Evolutionary conservation across 345 rosid genomes (phyloP), one percentile per base, ranked within the genome.

Genomic region (Raphanus raphanistrum): DNA sequence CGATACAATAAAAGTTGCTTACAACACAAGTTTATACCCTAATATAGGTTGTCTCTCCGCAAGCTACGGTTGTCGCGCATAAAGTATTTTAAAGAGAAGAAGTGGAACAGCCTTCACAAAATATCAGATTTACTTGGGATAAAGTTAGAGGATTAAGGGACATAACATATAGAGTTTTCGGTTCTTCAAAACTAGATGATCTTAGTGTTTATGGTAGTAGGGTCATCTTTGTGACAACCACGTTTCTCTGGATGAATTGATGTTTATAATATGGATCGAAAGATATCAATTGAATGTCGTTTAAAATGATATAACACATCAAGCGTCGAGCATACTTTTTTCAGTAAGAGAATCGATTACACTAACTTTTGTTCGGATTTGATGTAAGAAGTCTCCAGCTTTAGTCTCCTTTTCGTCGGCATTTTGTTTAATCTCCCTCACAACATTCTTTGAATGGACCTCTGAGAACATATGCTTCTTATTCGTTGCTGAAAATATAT

Each of bases 81-180:
- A 9, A 31, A 63, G 72, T 78, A 16, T 43, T 72, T 59, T 55
- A 54, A 50, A 63, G 50, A 63, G 5, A 21, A 77, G 21, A 55
- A 55, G 29, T 29, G 1, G 0, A 64, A 13, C n/a, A 43, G n/a
- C 41, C 60, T 26, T 36, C 71, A 57, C n/a, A 62, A 68, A 48
- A 67, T 26, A 68, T 54, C 32, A 33, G 12, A 65, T 38, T 50
- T 8, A 17, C 15, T 1, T 28, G 25, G 6, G 57, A 73, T 12
- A 70, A 11, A 26, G 48, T 69, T 59, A 66, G 29, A 63, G n/a
- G 5, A 50, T 21, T 48, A 33, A 17, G 52, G 52, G 66, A 88
- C 89, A 89, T 90, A 95, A 72, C 97, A 91, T 75, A 92, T 84
- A 27, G 90, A 92, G 73, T 81, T 86, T 71, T 85, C 92, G 71